Evolutionary conservation across 2,329 filamentous ascomycete genomes (phyloP).

Genomic region (Cordyceps tenuipes): DNA sequence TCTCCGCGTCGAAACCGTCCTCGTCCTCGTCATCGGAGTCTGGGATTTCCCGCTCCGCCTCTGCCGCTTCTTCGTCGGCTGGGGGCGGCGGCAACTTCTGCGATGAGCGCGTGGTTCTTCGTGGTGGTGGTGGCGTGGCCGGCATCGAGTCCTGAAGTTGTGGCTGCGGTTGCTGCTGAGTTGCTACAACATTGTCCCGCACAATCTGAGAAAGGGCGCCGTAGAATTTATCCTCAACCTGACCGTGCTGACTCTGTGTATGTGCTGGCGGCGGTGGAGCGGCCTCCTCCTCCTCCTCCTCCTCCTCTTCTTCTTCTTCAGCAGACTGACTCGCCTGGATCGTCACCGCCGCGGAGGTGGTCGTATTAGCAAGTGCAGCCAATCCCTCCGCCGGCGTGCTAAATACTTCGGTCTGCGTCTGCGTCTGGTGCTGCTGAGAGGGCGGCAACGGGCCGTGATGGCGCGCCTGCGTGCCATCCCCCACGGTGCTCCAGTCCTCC

Average conservation of each 20-base stretch:
- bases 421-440: background rate
- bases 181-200: background rate
- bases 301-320: no score
- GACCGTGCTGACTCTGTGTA: background rate
- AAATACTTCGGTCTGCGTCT: conserved; percentile 11
- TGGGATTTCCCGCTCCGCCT: conserved; percentile 32
- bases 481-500: conserved; percentile 22
- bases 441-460: background rate
- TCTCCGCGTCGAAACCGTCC: conserved; percentile 17
- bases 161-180: background rate
- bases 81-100: background rate
- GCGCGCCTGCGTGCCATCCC: conserved; percentile 18
- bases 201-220: background rate
- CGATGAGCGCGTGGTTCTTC: no score
- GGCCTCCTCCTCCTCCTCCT: background rate
- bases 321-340: background rate
- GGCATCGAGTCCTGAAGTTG: background rate
- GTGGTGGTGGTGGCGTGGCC: background rate
- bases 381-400: conserved; percentile 11
- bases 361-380: background rate
- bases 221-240: conserved; percentile 1
- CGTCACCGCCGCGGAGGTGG: background rate
- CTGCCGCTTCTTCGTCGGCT: background rate
- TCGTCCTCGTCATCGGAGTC: conserved; percentile 40
- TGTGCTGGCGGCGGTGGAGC: background rate